Evolutionary conservation across 768 basidiomycete genomes (phyloP).

Genomic region (Paxillus rubicundulus): DNA sequence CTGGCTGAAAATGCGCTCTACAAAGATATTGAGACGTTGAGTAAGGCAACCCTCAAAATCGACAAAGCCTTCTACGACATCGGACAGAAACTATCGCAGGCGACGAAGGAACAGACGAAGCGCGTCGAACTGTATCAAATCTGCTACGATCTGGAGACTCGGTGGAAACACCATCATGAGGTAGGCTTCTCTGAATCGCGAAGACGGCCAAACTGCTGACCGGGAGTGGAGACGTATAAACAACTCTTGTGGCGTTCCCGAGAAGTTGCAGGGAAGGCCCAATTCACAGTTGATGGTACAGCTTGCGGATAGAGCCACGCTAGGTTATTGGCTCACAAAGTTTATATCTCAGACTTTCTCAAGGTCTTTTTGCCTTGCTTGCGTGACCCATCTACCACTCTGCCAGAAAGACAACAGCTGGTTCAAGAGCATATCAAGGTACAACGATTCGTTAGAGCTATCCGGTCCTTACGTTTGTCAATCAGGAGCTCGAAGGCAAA

Average conservation of each 20-base stretch:
- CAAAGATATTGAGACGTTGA: slow-evolving; percentile 16
- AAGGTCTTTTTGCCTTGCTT: slow-evolving; percentile 16
- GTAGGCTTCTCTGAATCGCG: not conserved
- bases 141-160: slow-evolving; percentile 10
- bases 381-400: slow-evolving; percentile 5
- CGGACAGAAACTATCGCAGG: slow-evolving; percentile 7
- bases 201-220: not conserved
- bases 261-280: slow-evolving; percentile 19
- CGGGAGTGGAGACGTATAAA: slow-evolving; percentile 9
- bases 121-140: slow-evolving; percentile 9
- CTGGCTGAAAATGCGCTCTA: slow-evolving; percentile 12
- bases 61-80: slow-evolving; percentile 17
- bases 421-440: slow-evolving; percentile 18
- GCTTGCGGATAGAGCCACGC: no score
- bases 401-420: slow-evolving; percentile 12
- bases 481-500: slow-evolving; percentile 11
- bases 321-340: not conserved
- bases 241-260: slow-evolving; percentile 21
- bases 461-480: not conserved
- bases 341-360: slow-evolving; percentile 10
- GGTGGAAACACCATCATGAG: slow-evolving; percentile 15
- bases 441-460: not conserved
- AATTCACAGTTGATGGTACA: slow-evolving; percentile 16
- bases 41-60: slow-evolving; percentile 13
- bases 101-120: slow-evolving; percentile 5